phyloP scores from a whole-genome alignment of 2,329 filamentous ascomycete genomes.

The Aspergillus chevalieri region DNA sequence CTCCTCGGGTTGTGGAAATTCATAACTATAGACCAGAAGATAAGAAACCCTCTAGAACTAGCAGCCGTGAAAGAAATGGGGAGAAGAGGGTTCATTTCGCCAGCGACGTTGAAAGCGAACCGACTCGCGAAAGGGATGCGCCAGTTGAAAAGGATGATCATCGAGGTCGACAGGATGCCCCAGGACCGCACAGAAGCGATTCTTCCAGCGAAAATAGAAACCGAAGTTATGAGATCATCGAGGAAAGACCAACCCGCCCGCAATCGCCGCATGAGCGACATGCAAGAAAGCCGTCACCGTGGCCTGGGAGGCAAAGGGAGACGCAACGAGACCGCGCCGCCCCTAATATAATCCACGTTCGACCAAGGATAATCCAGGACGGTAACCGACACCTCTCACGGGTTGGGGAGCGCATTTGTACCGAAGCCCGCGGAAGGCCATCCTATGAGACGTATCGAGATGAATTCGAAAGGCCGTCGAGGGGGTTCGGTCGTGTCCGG shows the following conservation, averaged over 20 bases:
- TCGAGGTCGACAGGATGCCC: background rate
- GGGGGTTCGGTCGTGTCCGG: constrained; percentile 5
- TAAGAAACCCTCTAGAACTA: background rate
- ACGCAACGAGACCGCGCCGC: background rate
- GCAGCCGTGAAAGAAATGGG: constrained; percentile 3
- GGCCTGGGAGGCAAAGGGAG: constrained; percentile 1
- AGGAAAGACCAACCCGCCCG: background rate
- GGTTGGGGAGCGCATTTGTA: constrained; percentile 13
- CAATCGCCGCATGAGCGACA: background rate
- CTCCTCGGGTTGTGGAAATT: constrained; percentile 6
- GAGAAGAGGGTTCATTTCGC: constrained; percentile 13
- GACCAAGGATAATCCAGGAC: constrained; percentile 21
- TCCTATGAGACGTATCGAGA: constrained; percentile 5
- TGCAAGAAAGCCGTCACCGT: background rate
- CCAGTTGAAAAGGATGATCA: constrained; percentile 1
- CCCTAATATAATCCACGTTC: constrained; percentile 1
- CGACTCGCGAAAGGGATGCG: too few species aligned
- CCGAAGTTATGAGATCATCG: background rate
- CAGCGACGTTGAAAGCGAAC: constrained; percentile 8
- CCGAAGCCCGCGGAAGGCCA: constrained; percentile 9
- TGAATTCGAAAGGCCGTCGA: constrained; percentile 4
- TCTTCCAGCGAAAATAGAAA: background rate
- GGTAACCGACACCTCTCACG: constrained; percentile 16
- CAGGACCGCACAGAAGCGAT: background rate
- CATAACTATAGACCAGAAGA: constrained; percentile 5